Conservation (phyloP, 2,329 filamentous ascomycete genomes). For the Colletotrichum sp. region DNA sequence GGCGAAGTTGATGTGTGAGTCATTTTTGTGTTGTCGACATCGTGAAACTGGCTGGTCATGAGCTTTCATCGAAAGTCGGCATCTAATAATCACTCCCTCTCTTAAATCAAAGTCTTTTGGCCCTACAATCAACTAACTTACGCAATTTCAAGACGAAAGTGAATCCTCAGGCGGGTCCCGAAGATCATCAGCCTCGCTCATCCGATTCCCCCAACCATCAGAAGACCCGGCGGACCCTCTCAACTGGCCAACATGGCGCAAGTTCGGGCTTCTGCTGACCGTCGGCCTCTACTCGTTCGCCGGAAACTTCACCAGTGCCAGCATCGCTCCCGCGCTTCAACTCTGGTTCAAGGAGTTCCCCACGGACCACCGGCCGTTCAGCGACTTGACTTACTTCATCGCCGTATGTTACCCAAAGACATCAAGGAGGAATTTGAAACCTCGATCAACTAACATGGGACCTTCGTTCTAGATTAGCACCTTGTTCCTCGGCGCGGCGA, state of each 20-base stretch:
- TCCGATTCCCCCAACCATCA: slow-evolving; percentile 27
- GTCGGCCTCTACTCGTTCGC: slow-evolving; percentile 37
- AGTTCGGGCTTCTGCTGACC: slow-evolving; percentile 29
- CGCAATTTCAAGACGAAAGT: background rate
- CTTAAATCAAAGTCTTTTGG: too few species aligned
- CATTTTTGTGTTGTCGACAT: background rate
- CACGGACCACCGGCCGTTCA: slow-evolving; percentile 23
- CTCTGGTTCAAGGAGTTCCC: slow-evolving; percentile 36
- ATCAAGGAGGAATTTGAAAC: background rate
- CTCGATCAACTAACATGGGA: background rate
- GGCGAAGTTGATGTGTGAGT: slow-evolving; percentile 24
- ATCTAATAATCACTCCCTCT: background rate
- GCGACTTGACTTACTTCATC: slow-evolving; percentile 33
- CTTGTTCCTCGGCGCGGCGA: slow-evolving; percentile 35
- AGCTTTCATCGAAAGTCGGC: background rate
- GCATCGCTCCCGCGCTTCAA: slow-evolving; percentile 35
- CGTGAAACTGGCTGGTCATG: background rate
- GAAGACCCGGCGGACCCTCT: slow-evolving; percentile 39
- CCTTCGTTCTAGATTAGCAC: slow-evolving; percentile 31
- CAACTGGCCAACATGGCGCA: slow-evolving; percentile 38
- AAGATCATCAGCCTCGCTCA: slow-evolving; percentile 8
- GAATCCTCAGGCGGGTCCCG: background rate
- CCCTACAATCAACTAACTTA: background rate
- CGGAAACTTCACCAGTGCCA: slow-evolving; percentile 35
- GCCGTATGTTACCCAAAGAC: slow-evolving; percentile 20